These are phyloP conservation scores for Amoeboradix gromovi DNA, from an alignment of 371 early-diverging fungal species.

Conservation along the genomic window DNA sequence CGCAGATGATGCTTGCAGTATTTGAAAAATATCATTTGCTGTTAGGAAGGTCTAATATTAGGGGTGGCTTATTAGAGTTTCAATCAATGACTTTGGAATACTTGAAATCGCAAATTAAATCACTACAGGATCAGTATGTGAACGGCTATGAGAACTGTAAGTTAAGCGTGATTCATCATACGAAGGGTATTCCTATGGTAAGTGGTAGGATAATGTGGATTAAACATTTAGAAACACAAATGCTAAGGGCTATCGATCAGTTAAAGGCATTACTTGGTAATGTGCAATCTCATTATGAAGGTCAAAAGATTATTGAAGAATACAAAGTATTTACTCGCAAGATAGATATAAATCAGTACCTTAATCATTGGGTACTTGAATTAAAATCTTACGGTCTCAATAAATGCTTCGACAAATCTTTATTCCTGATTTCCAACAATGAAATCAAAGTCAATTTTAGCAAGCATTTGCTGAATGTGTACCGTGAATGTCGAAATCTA, in stretches of 20 bases:
- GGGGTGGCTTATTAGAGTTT: constrained; percentile 94
- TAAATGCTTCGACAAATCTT: neutral
- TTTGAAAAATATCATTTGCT: constrained; percentile 94
- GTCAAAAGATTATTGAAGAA: constrained; percentile 76
- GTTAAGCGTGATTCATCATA: constrained; percentile 53
- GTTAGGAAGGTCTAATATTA: constrained; percentile 91
- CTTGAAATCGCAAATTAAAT: constrained; percentile 81
- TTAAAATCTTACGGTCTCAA: neutral
- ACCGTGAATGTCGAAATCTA: constrained; percentile 86
- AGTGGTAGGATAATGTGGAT: constrained; percentile 90
- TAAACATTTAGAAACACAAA: constrained; percentile 85
- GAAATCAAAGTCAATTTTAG: constrained; percentile 68
- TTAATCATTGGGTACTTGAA: neutral
- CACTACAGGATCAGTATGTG: constrained; percentile 81
- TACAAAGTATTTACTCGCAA: constrained; percentile 38
- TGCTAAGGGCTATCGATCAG: constrained; percentile 73
- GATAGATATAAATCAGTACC: constrained; percentile 1
- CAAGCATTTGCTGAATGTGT: constrained; percentile 63
- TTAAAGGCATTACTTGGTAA: constrained; percentile 90
- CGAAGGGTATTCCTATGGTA: constrained; percentile 73
- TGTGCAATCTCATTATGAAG: constrained; percentile 72
- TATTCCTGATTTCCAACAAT: neutral
- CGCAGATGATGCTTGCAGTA: constrained; percentile 93
- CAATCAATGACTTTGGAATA: constrained; percentile 84
- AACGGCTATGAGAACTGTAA: constrained; percentile 61